Conservation (phyloP, 495 filamentous ascomycete species). For the Penicillium atrosanguineum region DNA sequence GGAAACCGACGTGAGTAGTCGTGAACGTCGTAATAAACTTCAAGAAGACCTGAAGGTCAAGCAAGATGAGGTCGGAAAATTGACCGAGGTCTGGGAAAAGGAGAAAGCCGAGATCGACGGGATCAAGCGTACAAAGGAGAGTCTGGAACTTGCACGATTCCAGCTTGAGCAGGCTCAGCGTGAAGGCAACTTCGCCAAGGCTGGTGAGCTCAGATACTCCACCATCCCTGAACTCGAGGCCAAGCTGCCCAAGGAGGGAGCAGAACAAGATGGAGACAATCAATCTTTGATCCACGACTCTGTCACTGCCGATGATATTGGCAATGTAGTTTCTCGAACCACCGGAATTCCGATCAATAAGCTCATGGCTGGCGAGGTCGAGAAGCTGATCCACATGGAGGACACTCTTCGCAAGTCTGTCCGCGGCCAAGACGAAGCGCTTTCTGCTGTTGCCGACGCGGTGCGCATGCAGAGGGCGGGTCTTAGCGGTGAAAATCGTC, state of each 20-base stretch:
- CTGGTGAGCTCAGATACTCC: slow-evolving; percentile 83
- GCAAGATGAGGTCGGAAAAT: slow-evolving; percentile 61
- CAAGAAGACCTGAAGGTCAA: slow-evolving; percentile 70
- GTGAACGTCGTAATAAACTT: slow-evolving; percentile 83
- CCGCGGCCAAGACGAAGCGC: slow-evolving; percentile 89
- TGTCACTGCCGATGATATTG: slow-evolving; percentile 92
- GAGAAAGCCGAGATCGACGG: slow-evolving; percentile 79
- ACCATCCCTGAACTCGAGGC: slow-evolving; percentile 77
- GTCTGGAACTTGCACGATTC: slow-evolving; percentile 77
- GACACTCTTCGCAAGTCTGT: slow-evolving; percentile 81
- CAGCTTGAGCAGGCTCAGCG: slow-evolving; percentile 87
- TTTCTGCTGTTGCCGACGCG: slow-evolving; percentile 86
- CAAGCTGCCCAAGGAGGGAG: slow-evolving; percentile 74
- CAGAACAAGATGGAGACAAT: slow-evolving; percentile 37
- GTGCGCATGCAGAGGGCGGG: slow-evolving; percentile 93
- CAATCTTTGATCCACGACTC: slow-evolving; percentile 82
- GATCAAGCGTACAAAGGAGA: slow-evolving; percentile 81
- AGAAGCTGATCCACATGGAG: slow-evolving; percentile 93
- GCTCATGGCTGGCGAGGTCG: slow-evolving; percentile 86
- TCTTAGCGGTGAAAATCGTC: slow-evolving; percentile 84
- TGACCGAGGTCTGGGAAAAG: slow-evolving; percentile 85
- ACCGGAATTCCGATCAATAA: slow-evolving; percentile 93
- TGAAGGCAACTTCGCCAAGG: slow-evolving; percentile 85
- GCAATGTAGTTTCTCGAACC: slow-evolving; percentile 80
- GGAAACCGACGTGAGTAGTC: slow-evolving; percentile 84